Conservation (phyloP, 805 yeast species). For the Zygosaccharomyces siamensis region DNA sequence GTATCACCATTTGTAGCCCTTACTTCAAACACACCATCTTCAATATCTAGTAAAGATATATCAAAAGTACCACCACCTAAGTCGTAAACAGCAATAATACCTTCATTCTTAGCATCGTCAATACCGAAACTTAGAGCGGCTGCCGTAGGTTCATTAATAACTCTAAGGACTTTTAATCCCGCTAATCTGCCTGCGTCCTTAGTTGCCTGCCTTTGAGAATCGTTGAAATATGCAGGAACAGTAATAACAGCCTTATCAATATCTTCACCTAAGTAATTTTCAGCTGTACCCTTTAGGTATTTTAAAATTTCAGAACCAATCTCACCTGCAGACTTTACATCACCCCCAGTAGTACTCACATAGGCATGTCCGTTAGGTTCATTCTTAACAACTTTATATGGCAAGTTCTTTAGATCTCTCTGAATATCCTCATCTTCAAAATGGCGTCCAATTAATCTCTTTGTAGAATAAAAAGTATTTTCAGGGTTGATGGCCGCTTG, state of each 20-base stretch:
- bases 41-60: constrained; percentile 71
- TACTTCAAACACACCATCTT: constrained; percentile 77
- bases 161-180: constrained; percentile 71
- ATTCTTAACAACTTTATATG: constrained; percentile 57
- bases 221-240: constrained; percentile 82
- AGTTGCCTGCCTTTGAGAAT: constrained; percentile 80
- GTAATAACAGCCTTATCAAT: constrained; percentile 74
- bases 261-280: constrained; percentile 46
- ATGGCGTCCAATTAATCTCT: constrained; percentile 72
- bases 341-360: constrained; percentile 40
- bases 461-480: constrained; percentile 77
- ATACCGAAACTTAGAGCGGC: constrained; percentile 81
- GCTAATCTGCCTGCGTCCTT: constrained; percentile 70
- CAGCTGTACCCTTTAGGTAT: constrained; percentile 65
- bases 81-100: constrained; percentile 53
- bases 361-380: constrained; percentile 63
- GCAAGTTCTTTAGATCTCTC: constrained; percentile 56
- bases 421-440: constrained; percentile 67
- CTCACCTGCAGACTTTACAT: constrained; percentile 60
- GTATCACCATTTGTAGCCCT: constrained; percentile 81
- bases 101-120: constrained; percentile 38
- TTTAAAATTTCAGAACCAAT: constrained; percentile 61
- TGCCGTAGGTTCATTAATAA: constrained; percentile 80
- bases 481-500: constrained; percentile 72
- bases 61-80: constrained; percentile 86